Evolutionary conservation across 2,329 filamentous ascomycete genomes (phyloP), one percentile per base, ranked within the genome.

Genomic region (Fusarium praegraminearum): DNA sequence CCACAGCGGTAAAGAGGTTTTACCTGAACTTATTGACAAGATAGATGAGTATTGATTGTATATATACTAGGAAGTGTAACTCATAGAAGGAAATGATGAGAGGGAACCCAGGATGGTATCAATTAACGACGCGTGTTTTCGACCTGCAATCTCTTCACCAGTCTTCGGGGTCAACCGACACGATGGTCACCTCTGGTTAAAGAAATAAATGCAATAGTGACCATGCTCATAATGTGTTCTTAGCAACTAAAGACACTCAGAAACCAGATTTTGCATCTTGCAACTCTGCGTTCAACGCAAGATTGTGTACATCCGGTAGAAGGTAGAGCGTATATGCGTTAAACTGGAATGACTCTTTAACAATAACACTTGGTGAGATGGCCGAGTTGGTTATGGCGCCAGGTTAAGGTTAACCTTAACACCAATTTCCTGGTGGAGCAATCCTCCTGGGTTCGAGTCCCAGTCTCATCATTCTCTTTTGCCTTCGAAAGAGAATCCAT

Each of bases 391-490:
- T 65, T 65, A 65, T 65, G 62, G 62, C 62, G 62, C 62, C 62
- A 65, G 62, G 62, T 65, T 65, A 65, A 65, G 62, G 62, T 65
- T 32, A 64, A 65, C 62, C 61, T 65, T 65, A 50, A 66, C 62
- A 65, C 54, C 54, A 61, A 61, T 66, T 65, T 65, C 62, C 62
- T 65, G 62, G 60, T 65, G 62, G 62, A 65, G 62, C 62, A 65
- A 65, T 65, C 62, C 62, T 65, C 62, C 62, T 65, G 62, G 62
- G 61, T 65, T 65, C 62, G 62, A 65, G 62, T 65, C 62, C 62
- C 62, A 65, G 62, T 65, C 62, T 65, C 62, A 65, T 65, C 62
- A 65, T 60, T 26, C 1, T n/a, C 32, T 65, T 65, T 65, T 65
- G 26, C 18, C 28, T 24, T 32, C 7, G 3, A 7, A 28, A 8